Evolutionary conservation across 495 filamentous ascomycete genomes (phyloP).

Genomic region (Aspergillus conjunctus): DNA sequence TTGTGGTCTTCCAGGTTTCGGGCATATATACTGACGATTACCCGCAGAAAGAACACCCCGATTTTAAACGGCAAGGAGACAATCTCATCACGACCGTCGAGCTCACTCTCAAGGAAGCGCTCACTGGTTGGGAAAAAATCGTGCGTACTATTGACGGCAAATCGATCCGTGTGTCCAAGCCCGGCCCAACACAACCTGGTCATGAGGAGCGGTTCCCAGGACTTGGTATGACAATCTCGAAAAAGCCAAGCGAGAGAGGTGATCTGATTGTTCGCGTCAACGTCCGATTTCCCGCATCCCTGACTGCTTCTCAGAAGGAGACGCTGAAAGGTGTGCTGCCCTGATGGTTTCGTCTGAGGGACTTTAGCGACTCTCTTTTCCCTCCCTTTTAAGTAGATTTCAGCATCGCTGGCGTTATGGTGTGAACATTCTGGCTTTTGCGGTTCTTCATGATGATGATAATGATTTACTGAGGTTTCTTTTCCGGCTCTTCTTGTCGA

Average conservation of each 20-base stretch:
- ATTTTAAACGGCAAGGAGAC: conserved; percentile 83
- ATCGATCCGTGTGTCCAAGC: conserved; percentile 70
- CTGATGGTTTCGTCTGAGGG: conserved; percentile 20
- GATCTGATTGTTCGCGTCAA: conserved; percentile 89
- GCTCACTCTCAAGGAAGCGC: conserved; percentile 89
- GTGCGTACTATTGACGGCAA: conserved; percentile 94
- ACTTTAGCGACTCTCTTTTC: neutral
- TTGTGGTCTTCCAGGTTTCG: neutral
- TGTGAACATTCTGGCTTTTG: conserved; percentile 15
- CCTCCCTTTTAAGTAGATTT: conserved; percentile 15
- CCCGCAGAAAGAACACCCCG: conserved; percentile 75
- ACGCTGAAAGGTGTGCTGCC: conserved; percentile 74
- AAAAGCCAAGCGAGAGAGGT: conserved; percentile 79
- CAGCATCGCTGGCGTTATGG: conserved; percentile 40
- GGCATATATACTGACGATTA: conserved; percentile 25
- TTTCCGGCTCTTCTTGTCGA: neutral
- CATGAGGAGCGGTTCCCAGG: conserved; percentile 77
- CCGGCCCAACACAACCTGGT: conserved; percentile 82
- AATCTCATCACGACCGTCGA: conserved; percentile 77
- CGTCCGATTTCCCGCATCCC: conserved; percentile 80
- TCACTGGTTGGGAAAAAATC: conserved; percentile 90
- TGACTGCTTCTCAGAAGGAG: conserved; percentile 76
- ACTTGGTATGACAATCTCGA: conserved; percentile 89
- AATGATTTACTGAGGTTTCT: conserved; percentile 1
- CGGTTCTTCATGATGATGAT: conserved; percentile 15